Evolutionary conservation across 192 early-diverging fungal genomes (phyloP), one percentile per base, ranked within the genome.

Genomic region (Ambispora gerdemannii): DNA sequence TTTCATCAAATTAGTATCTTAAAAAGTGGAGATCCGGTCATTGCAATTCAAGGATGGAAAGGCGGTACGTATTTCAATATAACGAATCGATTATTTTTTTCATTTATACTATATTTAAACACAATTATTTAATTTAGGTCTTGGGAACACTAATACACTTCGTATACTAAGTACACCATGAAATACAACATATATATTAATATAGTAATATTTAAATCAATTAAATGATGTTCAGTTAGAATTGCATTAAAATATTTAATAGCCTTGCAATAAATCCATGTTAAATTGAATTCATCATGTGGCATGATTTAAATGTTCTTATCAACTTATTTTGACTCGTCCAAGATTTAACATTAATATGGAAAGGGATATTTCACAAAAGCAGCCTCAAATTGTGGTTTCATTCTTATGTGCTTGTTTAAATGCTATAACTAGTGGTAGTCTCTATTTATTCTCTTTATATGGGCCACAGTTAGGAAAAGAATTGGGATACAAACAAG

Each of bases 41-140:
- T 93, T 50, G 86, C 88, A 67, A 86, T 93, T 61, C 91, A 93
- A 78, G 91, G 91, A 47, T 93, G 91, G 91, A 88, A 87, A 72
- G 88, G 89, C 24, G 91, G 91, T 70, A 32, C 6, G 30, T 61
- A 49, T 24, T 32, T 31, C 11, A 8, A 6, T 43, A 3, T 19
- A 0, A 43, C 20, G n/a, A 53, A 1, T 24, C 19, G 20, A 13
- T n/a, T 17, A 19, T n/a, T 24, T 70, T 36, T 36, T 43, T 58
- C 27, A n/a, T 47, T 7, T 4, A 3, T 27, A 51, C 33, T 19
- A 15, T 38, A 8, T 8, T n/a, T 61, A 28, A 69, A 25, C 27
- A 55, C 8, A 28, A 17, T 69, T 36, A 13, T 2, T 55, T 56
- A 6, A 25, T 53, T 17, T 49, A 70, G 68, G 68, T 34, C 76